Conservation (phyloP, 1,284 basidiomycete species). For the Marasmius sp. region DNA sequence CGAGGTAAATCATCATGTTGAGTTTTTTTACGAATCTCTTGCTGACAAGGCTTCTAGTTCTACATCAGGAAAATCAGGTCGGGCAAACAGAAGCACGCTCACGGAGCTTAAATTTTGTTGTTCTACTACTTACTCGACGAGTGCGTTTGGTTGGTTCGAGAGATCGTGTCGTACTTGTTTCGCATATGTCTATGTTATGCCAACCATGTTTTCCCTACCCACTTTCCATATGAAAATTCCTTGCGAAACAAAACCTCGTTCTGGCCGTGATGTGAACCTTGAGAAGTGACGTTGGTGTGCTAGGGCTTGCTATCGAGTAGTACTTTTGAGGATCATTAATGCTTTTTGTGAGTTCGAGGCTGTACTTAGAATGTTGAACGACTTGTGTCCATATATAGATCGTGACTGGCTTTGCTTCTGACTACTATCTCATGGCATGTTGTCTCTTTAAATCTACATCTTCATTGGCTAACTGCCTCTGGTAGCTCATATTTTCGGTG, state of each 20-base stretch:
- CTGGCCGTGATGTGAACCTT: no score
- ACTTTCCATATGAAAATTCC: not conserved
- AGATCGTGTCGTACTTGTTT: not conserved
- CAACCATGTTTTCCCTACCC: not conserved
- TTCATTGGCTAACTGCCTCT: constrained; percentile 3
- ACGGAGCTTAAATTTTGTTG: constrained; percentile 36
- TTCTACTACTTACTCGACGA: not conserved
- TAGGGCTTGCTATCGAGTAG: no score
- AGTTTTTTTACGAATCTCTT: constrained; percentile 11
- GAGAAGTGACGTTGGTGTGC: no score
- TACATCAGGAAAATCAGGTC: constrained; percentile 91
- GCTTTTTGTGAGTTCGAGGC: no score
- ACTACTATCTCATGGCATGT: constrained; percentile 13
- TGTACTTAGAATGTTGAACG: no score
- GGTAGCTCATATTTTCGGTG: constrained; percentile 92
- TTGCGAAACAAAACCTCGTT: not conserved
- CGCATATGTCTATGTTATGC: not conserved
- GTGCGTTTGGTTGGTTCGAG: not conserved
- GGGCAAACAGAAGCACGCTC: constrained; percentile 92
- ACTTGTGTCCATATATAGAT: not conserved
- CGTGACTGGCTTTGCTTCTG: not conserved
- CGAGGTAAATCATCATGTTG: constrained; percentile 59
- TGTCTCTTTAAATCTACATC: not conserved
- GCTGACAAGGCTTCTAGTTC: constrained; percentile 54
- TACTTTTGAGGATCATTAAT: no score